Conservation (phyloP, 164 flowering plant genomes). For the Nymphaea colorata region DNA sequence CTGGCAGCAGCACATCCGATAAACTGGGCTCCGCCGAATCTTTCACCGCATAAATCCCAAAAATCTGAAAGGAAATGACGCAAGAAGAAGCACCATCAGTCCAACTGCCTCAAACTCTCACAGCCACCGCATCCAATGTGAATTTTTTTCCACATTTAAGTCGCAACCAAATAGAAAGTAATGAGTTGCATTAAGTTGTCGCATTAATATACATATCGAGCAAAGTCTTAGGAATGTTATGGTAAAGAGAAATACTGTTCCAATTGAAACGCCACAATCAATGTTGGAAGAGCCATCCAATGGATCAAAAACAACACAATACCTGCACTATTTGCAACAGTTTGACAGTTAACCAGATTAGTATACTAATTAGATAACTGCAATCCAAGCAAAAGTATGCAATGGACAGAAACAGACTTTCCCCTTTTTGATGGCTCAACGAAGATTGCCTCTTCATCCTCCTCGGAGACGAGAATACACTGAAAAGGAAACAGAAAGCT, state of each 20-base stretch:
- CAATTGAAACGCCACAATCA: conserved; percentile 98
- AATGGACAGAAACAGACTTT: conserved; percentile 30
- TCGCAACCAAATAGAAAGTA: too few species aligned
- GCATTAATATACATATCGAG: too few species aligned
- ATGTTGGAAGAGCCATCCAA: conserved; percentile 99
- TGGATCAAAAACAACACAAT: conserved; percentile 88
- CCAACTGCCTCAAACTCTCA: background rate
- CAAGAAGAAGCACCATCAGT: background rate
- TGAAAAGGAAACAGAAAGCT: conserved; percentile 10
- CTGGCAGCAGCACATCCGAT: conserved; percentile 83
- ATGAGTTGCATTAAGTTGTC: too few species aligned
- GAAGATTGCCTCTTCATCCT: conserved; percentile 92
- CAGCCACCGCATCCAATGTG: too few species aligned
- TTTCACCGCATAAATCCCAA: conserved; percentile 64
- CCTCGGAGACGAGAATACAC: conserved; percentile 96
- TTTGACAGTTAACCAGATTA: background rate
- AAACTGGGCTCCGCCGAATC: conserved; percentile 43
- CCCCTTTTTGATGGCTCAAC: conserved; percentile 79
- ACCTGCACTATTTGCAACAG: conserved; percentile 30
- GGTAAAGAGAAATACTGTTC: conserved; percentile 42
- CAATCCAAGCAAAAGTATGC: background rate
- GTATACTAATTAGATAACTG: background rate
- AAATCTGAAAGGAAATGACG: conserved; percentile 39
- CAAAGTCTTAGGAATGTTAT: too few species aligned
- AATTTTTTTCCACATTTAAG: too few species aligned